A percentile compares a stretch with the other conserved stretches of the same genome.
Conservation (phyloP, 805 yeast genomes). For the Candida silvicultrix region DNA sequence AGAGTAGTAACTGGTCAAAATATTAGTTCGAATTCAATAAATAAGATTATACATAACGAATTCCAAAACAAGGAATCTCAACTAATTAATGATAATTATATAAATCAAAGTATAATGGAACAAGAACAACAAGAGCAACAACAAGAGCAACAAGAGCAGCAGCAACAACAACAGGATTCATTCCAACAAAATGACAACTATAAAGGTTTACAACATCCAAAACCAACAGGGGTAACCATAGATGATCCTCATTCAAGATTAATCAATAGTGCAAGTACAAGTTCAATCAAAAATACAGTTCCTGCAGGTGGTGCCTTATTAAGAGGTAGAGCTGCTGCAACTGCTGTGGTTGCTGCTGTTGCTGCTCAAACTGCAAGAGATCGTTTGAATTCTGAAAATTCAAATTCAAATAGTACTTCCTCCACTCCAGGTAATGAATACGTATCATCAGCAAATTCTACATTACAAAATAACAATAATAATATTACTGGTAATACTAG, state of each 20-base stretch:
- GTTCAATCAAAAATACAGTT: conserved; percentile 24
- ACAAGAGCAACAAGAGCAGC: background rate
- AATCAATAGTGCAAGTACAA: background rate
- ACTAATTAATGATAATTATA: background rate
- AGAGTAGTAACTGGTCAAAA: conserved; percentile 18
- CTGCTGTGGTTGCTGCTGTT: conserved; percentile 32
- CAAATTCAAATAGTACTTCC: conserved; percentile 12
- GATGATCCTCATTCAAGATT: conserved; percentile 2
- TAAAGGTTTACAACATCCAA: background rate
- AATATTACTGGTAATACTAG: background rate
- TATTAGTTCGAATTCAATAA: conserved; percentile 19
- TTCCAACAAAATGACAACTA: conserved; percentile 1
- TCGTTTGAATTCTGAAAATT: conserved; percentile 6
- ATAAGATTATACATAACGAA: conserved; percentile 16
- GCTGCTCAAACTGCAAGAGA: conserved; percentile 34
- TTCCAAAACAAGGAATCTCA: conserved; percentile 2
- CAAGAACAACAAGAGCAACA: background rate
- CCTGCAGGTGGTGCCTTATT: conserved; percentile 43
- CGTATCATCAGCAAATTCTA: background rate
- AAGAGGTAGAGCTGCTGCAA: conserved; percentile 30
- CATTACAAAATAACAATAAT: too few species aligned
- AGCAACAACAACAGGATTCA: background rate
- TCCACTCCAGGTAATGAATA: conserved; percentile 3
- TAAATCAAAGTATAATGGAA: too few species aligned
- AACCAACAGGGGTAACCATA: background rate